Evolutionary conservation across 176 grass and related monocot genomes (phyloP), one percentile per base, ranked within the genome.

Genomic region (Carex myosuroides): DNA sequence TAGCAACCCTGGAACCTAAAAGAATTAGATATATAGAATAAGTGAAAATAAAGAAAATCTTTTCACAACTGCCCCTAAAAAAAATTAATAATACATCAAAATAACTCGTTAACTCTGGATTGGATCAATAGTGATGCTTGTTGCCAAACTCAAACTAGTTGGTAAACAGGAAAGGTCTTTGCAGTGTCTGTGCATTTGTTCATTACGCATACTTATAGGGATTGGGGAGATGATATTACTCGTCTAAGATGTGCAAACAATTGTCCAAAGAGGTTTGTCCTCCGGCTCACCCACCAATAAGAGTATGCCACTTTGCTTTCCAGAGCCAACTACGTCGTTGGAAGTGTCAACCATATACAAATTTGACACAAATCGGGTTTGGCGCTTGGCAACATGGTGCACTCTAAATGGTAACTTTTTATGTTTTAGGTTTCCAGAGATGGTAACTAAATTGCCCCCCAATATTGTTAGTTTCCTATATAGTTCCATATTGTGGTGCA

Each of bases 1-100:
- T 76, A 98, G 79, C 81, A 98, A 87, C 13, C 95, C 92, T 1
- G 95, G 95, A 61, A 98, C 87, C 95, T 98, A 79, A 32, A 68
- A 65, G 1, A 59, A 33, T 59, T 17, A 44, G 2, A 35, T 33
- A 20, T 39, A 24, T 29, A 46, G 20, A 41, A 39, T 81, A 63
- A 13, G 35, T 44, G 21, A 46, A 65, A 67, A 64, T 17, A n/a
- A 79, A 50, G n/a, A 73, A 41, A 75, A 26, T 21, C 20, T 22
- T 50, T 73, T 24, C 1, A 24, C 17, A 22, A 22, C 10, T 13
- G 3, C 70, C 18, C 17, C 8, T 20, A 44, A 10, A 48, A 8
- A 5, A 69, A 69, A 2, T 35, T 37, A 5, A 67, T 37, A 37
- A 67, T 67, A 17, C 33, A 67, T 2, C 1, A 17, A 46, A 21